These are phyloP conservation scores for Melampsora larici-populina DNA, from an alignment of 1,284 basidiomycete genomes.

Conservation along the genomic window DNA sequence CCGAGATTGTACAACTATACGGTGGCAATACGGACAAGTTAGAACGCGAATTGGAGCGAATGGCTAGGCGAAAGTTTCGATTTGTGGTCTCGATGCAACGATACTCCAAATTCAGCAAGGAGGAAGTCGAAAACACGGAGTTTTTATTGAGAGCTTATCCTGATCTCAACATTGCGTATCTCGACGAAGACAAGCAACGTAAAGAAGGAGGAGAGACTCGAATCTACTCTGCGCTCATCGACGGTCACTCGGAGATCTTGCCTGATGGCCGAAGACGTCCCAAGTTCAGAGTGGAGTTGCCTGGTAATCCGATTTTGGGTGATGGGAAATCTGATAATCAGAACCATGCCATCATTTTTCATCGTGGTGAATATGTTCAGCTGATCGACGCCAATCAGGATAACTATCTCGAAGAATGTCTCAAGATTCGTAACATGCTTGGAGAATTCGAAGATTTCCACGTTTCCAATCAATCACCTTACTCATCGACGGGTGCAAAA, in stretches of 20 bases:
- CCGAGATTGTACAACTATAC: conserved; percentile 93
- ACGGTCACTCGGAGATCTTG: conserved; percentile 94
- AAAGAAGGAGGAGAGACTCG: conserved; percentile 94
- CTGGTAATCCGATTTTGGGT: conserved; percentile 96
- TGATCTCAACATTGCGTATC: conserved; percentile 95
- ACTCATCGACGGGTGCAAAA: conserved; percentile 67
- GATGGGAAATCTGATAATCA: conserved; percentile 99
- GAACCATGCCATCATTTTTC: conserved; percentile 98
- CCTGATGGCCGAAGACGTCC: conserved; percentile 82
- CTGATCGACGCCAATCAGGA: conserved; percentile 99
- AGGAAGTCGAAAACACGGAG: conserved; percentile 98
- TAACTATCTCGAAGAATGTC: conserved; percentile 98
- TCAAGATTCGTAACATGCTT: conserved; percentile 98
- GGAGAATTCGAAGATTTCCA: conserved; percentile 95
- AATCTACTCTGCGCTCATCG: conserved; percentile 92
- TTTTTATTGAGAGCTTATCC: conserved; percentile 98
- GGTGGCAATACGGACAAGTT: conserved; percentile 97
- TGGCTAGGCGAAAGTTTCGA: conserved; percentile 98
- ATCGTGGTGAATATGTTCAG: conserved; percentile 97
- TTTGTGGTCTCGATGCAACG: conserved; percentile 99
- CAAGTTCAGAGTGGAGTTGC: conserved; percentile 97
- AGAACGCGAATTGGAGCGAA: conserved; percentile 92
- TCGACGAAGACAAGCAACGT: conserved; percentile 85
- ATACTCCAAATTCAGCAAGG: conserved; percentile 99
- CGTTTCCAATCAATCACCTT: conserved; percentile 81